A percentile compares a stretch with the other conserved stretches of the same genome.
These are phyloP conservation scores for Fonsecaea multimorphosa DNA, from an alignment of 2,329 filamentous ascomycete genomes.

Conservation along the genomic window DNA sequence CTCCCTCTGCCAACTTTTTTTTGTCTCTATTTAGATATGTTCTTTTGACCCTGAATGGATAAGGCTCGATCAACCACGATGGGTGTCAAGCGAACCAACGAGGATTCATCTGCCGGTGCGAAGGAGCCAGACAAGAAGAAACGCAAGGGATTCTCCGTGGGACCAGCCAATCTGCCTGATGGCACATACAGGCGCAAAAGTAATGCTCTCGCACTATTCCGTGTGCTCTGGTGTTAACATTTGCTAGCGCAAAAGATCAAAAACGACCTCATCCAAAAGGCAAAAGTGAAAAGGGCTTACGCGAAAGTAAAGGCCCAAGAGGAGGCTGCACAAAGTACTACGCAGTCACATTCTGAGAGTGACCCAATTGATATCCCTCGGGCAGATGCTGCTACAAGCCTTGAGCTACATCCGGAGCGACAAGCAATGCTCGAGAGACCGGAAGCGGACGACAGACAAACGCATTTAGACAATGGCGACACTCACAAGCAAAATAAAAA, in stretches of 20 bases:
- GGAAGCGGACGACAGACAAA: constrained; percentile 33
- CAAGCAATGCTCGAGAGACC: constrained; percentile 63
- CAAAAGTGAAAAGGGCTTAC: constrained; percentile 91
- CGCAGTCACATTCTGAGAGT: constrained; percentile 35
- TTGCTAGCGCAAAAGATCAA: constrained; percentile 83
- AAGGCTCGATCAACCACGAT: constrained; percentile 48
- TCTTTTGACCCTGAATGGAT: neutral
- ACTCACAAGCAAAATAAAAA: constrained; percentile 37
- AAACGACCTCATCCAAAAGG: constrained; percentile 83
- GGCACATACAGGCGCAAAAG: constrained; percentile 84
- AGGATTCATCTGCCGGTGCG: constrained; percentile 46
- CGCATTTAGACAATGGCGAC: constrained; percentile 34
- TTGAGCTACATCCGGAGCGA: constrained; percentile 67
- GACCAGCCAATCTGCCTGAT: constrained; percentile 88
- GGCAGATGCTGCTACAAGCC: constrained; percentile 44
- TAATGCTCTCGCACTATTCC: constrained; percentile 43
- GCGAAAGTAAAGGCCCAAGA: constrained; percentile 78
- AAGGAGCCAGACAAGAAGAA: constrained; percentile 45
- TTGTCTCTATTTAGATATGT: neutral
- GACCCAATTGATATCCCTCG: constrained; percentile 34
- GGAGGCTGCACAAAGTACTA: constrained; percentile 43
- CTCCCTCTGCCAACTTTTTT: neutral
- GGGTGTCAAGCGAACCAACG: constrained; percentile 64
- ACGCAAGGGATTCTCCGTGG: constrained; percentile 76
- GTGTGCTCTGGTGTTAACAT: constrained; percentile 6